Base-by-base conservation (phyloP, 2,329 filamentous ascomycete genomes). In the Penicillium psychrosexuale region DNA sequence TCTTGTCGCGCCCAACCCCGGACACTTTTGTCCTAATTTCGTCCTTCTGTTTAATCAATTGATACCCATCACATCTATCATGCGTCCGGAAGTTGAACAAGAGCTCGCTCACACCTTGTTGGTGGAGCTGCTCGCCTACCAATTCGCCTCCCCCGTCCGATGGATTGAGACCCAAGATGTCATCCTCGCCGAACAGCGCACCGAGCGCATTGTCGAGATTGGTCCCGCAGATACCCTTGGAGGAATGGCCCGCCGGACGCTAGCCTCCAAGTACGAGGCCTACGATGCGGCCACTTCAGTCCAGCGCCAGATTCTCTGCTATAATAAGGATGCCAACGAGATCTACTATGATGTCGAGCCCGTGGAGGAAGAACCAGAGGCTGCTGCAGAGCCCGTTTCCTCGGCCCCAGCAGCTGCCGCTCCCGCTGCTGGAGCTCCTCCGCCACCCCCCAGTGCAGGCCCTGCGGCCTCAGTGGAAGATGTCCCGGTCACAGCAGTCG, bases 151-250 rank as follows among this genome's bases (percentile, higher is more conserved):
- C 51, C 94, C 94, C 47, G 94, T 99, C 68, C 88, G 94, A 86
- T 99, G 94, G 94, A 99, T 99, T 77, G 94, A 99, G 80, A 99
- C 94, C 52, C 94, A 99, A 79, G 94, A 99, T 93, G 94, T 99
- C 68, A 94, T 99, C 71, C 89, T 99, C 67, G 93, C 89, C 62
- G 91, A 97, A 77, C 94, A 96, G 80, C 89, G 87, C 49, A 95
- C 94, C 47, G 94, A 99, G 83, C 87, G 94, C 72, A 95, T 99
- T 71, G 94, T 99, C 68, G 94, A 99, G 77, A 88, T 99, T 67
- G 94, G 94, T 73, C 94, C 94, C 27, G 92, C 93, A 68, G 93
- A 99, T 77, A 99, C 94, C 27, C 85, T 99, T 34, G 93, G 93
- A 72, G 92, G 91, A 55, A 99, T 99, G 94, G 94, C 94, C 62